A percentile compares a stretch with the other conserved stretches of the same genome.
These are phyloP conservation scores for Blastomyces parvus DNA, from an alignment of 2,329 filamentous ascomycete genomes.

Conservation along the genomic window DNA sequence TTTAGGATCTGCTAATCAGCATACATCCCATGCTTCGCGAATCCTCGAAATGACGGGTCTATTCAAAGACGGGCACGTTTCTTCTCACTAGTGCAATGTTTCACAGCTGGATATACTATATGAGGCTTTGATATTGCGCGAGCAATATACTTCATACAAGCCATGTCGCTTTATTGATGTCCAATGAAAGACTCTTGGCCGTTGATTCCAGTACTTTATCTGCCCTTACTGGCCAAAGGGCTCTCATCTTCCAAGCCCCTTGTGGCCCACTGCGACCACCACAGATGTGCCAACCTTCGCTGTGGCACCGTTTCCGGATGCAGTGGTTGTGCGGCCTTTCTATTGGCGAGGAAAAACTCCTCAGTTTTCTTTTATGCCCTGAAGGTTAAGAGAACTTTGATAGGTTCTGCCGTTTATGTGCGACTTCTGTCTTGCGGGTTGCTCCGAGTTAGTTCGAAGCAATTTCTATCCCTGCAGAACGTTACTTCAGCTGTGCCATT, in stretches of 20 bases:
- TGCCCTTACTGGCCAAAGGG: background rate
- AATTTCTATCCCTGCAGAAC: background rate
- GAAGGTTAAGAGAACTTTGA: background rate
- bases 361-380: background rate
- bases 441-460: background rate
- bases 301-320: background rate
- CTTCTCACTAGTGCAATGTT: background rate
- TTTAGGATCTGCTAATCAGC: background rate
- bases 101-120: background rate
- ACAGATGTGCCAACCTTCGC: background rate
- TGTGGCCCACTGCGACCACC: conserved; percentile 1
- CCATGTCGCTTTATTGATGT: background rate
- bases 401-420: conserved; percentile 4
- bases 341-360: background rate
- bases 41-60: background rate
- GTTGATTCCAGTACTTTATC: too few species aligned
- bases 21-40: background rate
- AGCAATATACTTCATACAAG: background rate
- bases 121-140: background rate
- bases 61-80: background rate
- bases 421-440: background rate
- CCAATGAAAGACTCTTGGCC: background rate
- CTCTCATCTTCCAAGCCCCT: background rate
- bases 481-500: background rate
- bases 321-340: background rate